Evolutionary conservation across 257 asterid species (phyloP), one percentile per base, ranked within the genome.

Genomic region (Plantago ovata): DNA sequence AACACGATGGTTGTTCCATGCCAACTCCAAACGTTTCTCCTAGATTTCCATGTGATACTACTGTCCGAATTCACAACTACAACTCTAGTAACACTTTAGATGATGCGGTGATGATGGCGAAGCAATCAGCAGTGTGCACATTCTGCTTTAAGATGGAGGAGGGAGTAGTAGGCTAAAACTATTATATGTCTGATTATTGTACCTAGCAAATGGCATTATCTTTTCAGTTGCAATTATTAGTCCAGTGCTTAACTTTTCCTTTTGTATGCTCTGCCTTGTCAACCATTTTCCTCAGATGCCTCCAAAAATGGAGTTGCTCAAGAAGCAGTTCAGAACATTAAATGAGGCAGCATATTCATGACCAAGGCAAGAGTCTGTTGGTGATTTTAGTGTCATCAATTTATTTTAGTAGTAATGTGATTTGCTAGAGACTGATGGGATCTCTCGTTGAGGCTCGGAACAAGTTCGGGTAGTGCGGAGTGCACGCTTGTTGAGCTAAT

Each of bases 251-350:
- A 5, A 28, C n/a, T n/a, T n/a, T n/a, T n/a, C n/a, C n/a, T n/a
- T n/a, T n/a, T 56, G 10, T 22, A 63, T 14, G 42, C 18, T 20
- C 51, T 13, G 36, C 50, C 36, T 4, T 56, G 9, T 20, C n/a
- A 13, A 9, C 53, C 6, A 38, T 7, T 36, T 44, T 51, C 52
- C 55, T 69, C 72, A 85, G 95, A 85, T 56, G 95, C 95, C 22
- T 71, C 95, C 21, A 85, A 82, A 77, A 78, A 67, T 19, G 92
- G 92, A 13, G 95, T 77, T 56, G 89, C 95, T 55, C 86, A 85
- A 63, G 92, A 85, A 73, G 82, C 91, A 14, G 75, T 75, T 62
- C 83, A 80, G 48, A 80, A 78, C 72, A 69, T 83, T 42, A 75
- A 47, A 69, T 67, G 68, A 61, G 81, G 79, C 58, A 54, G 86